Base-by-base conservation (phyloP, 75 land plant genomes). In the Pinus taeda region DNA sequence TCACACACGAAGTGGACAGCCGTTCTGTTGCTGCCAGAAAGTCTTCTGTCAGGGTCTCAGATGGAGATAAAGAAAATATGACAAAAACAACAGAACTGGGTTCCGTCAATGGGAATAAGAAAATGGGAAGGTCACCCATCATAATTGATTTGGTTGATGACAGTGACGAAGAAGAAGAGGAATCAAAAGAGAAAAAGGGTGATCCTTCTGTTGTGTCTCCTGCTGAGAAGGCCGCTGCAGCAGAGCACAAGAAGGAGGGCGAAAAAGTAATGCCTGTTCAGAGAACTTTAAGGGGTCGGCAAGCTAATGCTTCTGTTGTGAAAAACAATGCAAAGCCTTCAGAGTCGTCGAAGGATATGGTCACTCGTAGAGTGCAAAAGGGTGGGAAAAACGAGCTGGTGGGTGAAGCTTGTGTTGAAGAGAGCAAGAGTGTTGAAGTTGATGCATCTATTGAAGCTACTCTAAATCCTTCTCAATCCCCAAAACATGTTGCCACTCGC, bases 121-220 rank as follows among this genome's bases (percentile, higher is more conserved):
- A 64, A 4, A 17, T 17, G 33, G 39, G 5, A 9, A 33, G 4
- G 33, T 30, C 15, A 17, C 71, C 71, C 39, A 45, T 67, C 3
- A 20, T 67, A 6, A 67, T 67, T 18, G 71, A 67, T 67, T 17
- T 67, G 33, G 71, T 67, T 67, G 49, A 45, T 45, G 71, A 67
- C 71, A 67, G 71, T 39, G 71, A 67, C 20, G 71, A 67, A 3
- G 71, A 67, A 3, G 71, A 67, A 67, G 71, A 1, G 18, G 11
- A 7, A 67, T 8, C 37, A n/a, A 36, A 15, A 9, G 6, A 9
- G 30, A 21, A 7, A 67, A 67, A 39, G 0, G 71, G 39, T 6
- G 45, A 67, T 7, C n/a, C 0, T 14, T 67, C 71, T 37, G 45
- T 18, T 18, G 9, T 39, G 45, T 2, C 6, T 67, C 71, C 49